Percentiles rank a stretch among this genome's conserved stretches.
Conservation (phyloP, 2,329 filamentous ascomycete genomes). For the Hortaea werneckii region DNA sequence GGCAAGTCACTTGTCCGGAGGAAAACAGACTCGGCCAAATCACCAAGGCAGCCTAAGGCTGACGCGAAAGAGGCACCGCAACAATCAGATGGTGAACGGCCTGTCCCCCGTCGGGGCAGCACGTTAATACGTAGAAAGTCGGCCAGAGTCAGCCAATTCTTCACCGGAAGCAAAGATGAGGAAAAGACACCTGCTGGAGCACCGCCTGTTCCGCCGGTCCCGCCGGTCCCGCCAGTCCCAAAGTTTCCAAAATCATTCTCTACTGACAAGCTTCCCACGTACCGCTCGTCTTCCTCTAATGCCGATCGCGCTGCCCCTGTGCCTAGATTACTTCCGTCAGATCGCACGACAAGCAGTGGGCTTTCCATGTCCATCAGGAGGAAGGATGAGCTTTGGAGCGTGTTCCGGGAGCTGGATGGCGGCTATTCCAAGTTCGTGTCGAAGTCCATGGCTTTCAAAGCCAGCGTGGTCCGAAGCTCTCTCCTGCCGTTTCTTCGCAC, state of each 20-base stretch:
- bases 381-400: constrained; percentile 60
- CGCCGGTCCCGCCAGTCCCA: constrained; percentile 33
- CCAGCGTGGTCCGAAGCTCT: constrained; percentile 60
- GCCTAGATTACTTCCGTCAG: constrained; percentile 31
- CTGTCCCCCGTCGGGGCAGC: neutral
- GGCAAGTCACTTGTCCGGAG: constrained; percentile 9
- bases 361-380: constrained; percentile 34
- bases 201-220: constrained; percentile 15
- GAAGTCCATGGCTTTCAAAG: constrained; percentile 64
- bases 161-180: constrained; percentile 3
- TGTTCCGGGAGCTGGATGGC: constrained; percentile 57
- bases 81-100: neutral
- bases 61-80: neutral
- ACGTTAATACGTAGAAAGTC: constrained; percentile 6
- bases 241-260: constrained; percentile 39
- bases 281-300: constrained; percentile 25
- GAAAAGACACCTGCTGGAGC: neutral
- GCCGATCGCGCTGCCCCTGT: constrained; percentile 32
- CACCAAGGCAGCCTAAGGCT: constrained; percentile 1
- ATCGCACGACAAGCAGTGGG: constrained; percentile 13
- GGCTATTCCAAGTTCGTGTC: constrained; percentile 65
- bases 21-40: constrained; percentile 7
- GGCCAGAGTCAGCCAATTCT: neutral
- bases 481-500: constrained; percentile 69
- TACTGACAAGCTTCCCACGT: constrained; percentile 34